Conservation (phyloP, 1,284 basidiomycete species). For the Pseudozyma thailandica region DNA sequence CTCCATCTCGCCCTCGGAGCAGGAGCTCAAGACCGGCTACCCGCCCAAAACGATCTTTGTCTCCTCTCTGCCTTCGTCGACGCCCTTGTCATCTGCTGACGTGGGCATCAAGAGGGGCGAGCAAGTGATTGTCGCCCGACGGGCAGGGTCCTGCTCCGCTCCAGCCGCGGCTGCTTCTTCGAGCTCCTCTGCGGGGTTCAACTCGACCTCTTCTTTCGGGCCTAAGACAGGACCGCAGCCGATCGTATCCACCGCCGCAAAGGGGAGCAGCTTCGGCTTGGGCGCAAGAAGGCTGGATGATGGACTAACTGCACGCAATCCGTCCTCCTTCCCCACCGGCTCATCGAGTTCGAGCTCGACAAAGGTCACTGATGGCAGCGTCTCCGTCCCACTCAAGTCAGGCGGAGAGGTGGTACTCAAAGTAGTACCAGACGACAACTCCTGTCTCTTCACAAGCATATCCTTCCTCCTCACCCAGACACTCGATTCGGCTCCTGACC, state of each 20-base stretch:
- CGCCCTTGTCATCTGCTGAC: constrained; percentile 4
- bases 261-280: constrained; percentile 11
- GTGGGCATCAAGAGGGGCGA: constrained; percentile 36
- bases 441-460: constrained; percentile 55
- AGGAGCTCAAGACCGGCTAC: constrained; percentile 49
- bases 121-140: constrained; percentile 40
- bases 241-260: constrained; percentile 23
- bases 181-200: neutral
- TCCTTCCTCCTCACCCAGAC: constrained; percentile 29
- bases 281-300: constrained; percentile 25
- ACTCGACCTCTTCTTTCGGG: constrained; percentile 16
- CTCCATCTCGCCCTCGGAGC: constrained; percentile 24
- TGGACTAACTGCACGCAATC: constrained; percentile 14
- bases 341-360: neutral
- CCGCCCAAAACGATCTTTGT: constrained; percentile 32
- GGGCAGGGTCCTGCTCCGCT: constrained; percentile 2
- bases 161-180: neutral
- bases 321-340: constrained; percentile 1
- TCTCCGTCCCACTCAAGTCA: constrained; percentile 17
- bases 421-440: constrained; percentile 59
- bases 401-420: constrained; percentile 25
- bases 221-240: constrained; percentile 18
- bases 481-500: constrained; percentile 14
- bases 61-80: neutral
- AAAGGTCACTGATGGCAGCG: constrained; percentile 24